Conservation (phyloP, 306 rosid species). For the Inga leiocalycina region DNA sequence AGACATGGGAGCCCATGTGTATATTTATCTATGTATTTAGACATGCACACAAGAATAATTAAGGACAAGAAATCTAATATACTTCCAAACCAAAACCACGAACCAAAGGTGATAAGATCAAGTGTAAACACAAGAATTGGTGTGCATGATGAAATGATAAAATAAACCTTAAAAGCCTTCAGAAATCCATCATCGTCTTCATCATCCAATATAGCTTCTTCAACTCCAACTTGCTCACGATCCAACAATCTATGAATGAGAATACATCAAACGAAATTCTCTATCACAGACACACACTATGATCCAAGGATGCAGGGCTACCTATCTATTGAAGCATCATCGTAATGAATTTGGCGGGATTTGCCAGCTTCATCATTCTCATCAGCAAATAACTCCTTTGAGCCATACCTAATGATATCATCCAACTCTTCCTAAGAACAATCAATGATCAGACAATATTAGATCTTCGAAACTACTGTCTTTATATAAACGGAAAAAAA, state of each 20-base stretch:
- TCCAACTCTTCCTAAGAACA: constrained; percentile 86
- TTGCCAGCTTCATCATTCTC: constrained; percentile 95
- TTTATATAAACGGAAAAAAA: not conserved
- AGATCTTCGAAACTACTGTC: constrained; percentile 27
- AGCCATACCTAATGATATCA: constrained; percentile 95
- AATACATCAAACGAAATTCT: constrained; percentile 29
- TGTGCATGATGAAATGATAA: constrained; percentile 29
- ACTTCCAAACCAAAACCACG: constrained; percentile 13
- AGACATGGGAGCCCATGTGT: not conserved
- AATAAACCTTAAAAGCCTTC: constrained; percentile 87
- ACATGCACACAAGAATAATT: constrained; percentile 1
- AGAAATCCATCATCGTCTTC: constrained; percentile 95
- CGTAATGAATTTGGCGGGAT: constrained; percentile 97
- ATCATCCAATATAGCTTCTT: constrained; percentile 82
- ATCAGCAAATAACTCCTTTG: constrained; percentile 95
- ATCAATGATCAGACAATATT: constrained; percentile 34
- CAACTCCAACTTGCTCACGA: constrained; percentile 88
- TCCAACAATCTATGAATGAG: constrained; percentile 72
- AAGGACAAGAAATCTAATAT: constrained; percentile 10
- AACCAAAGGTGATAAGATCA: constrained; percentile 21
- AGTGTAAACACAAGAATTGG: constrained; percentile 20
- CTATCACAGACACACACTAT: constrained; percentile 2
- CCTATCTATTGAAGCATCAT: constrained; percentile 95
- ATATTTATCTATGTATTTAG: not conserved
- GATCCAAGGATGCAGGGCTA: constrained; percentile 31